Evolutionary conservation across 768 basidiomycete species (phyloP).

Genomic region (Asterophora lycoperdoides): DNA sequence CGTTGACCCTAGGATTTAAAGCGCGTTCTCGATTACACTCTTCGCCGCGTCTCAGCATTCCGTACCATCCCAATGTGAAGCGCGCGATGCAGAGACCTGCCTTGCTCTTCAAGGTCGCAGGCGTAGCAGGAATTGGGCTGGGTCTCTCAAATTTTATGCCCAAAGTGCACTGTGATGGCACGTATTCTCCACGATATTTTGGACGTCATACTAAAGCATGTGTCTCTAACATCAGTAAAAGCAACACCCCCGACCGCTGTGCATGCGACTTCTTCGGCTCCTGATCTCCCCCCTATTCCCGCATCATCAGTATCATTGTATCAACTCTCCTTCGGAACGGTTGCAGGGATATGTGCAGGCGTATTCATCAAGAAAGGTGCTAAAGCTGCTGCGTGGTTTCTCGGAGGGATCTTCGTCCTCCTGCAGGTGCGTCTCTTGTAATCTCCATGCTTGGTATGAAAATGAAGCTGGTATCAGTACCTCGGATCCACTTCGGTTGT

Average conservation of each 20-base stretch:
- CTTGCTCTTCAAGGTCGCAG: constrained; percentile 27
- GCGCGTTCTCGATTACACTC: constrained; percentile 8
- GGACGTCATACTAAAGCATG: background rate
- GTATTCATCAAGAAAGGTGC: constrained; percentile 96
- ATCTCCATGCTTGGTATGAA: background rate
- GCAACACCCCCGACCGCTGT: background rate
- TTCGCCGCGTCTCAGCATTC: background rate
- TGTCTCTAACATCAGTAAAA: background rate
- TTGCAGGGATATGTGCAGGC: constrained; percentile 84
- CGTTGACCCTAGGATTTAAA: constrained; percentile 5
- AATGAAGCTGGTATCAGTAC: constrained; percentile 48
- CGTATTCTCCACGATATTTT: constrained; percentile 13
- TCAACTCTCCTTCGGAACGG: constrained; percentile 86
- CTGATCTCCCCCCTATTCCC: constrained; percentile 49
- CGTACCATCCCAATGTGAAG: background rate
- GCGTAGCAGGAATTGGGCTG: constrained; percentile 40
- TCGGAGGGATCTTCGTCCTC: constrained; percentile 90
- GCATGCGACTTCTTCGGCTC: constrained; percentile 1
- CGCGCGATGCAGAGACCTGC: constrained; percentile 12
- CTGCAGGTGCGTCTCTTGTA: constrained; percentile 61
- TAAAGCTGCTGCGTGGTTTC: constrained; percentile 71
- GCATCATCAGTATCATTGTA: constrained; percentile 72
- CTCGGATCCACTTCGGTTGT: constrained; percentile 68
- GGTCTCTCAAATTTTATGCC: constrained; percentile 36
- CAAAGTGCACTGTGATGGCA: constrained; percentile 53